Percentiles rank a stretch among this genome's conserved stretches.
Evolutionary conservation across 2,329 filamentous ascomycete species (phyloP).

Genomic region (Hymenotorrendiella dingleyae): DNA sequence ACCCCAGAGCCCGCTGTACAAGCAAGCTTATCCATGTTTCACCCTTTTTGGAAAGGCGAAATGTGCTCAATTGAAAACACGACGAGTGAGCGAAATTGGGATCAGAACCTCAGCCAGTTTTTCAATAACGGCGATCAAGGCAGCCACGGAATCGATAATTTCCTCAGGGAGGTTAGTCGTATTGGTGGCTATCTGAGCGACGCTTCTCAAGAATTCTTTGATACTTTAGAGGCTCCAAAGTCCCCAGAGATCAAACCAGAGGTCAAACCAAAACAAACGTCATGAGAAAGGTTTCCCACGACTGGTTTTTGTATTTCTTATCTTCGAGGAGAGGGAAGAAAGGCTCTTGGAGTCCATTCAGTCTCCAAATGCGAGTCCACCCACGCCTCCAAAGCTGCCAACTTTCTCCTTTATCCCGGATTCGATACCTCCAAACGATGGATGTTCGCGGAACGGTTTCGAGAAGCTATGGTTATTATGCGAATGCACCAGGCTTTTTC

Average conservation of each 20-base stretch:
- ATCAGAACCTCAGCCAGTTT: slow-evolving; percentile 16
- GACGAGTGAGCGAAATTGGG: slow-evolving; percentile 19
- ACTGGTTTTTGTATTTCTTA: too few species aligned
- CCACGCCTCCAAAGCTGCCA: too few species aligned
- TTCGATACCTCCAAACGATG: too few species aligned
- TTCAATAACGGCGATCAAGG: slow-evolving; percentile 16
- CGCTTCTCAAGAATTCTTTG: slow-evolving; percentile 1
- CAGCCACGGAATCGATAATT: slow-evolving; percentile 14
- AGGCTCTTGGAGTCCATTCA: too few species aligned
- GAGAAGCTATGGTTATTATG: background rate
- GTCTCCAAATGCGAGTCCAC: too few species aligned
- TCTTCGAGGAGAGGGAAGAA: too few species aligned
- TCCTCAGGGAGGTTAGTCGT: slow-evolving; percentile 16
- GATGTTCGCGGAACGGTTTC: background rate
- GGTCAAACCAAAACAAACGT: too few species aligned
- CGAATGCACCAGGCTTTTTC: background rate
- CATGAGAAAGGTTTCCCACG: too few species aligned
- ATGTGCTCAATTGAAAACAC: slow-evolving; percentile 23
- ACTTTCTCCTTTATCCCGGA: too few species aligned
- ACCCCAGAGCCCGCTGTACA: slow-evolving; percentile 17
- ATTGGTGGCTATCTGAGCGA: slow-evolving; percentile 13
- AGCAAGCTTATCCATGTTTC: slow-evolving; percentile 25
- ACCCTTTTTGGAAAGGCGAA: slow-evolving; percentile 25
- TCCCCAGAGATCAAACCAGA: too few species aligned
- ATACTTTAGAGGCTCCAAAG: background rate